Conservation (phyloP, 192 early-diverging fungal species). For the Backusella mclennaniae region DNA sequence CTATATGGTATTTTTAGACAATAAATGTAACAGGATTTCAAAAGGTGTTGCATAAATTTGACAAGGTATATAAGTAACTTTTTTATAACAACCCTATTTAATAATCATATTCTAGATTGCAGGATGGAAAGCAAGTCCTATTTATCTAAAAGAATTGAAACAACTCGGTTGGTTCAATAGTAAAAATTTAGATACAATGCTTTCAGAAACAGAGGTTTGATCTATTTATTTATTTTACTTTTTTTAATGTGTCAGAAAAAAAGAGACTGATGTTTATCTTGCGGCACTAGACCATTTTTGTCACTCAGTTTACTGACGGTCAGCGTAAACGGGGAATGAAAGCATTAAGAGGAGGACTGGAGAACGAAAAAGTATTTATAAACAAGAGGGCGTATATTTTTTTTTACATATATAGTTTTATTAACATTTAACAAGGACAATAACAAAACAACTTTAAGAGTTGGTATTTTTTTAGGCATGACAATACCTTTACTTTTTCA, state of each 20-base stretch:
- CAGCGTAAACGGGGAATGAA: constrained; percentile 62
- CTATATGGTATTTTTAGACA: constrained; percentile 1
- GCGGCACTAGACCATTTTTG: constrained; percentile 47
- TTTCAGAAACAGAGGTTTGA: constrained; percentile 57
- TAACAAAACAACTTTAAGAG: constrained; percentile 40
- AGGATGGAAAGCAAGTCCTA: constrained; percentile 45
- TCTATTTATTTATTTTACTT: background rate
- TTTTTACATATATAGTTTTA: background rate
- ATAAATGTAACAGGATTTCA: constrained; percentile 63
- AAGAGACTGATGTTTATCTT: background rate
- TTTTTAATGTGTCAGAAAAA: background rate
- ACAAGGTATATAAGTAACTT: constrained; percentile 44
- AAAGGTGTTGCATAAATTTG: constrained; percentile 77
- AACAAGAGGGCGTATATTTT: background rate
- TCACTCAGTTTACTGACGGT: constrained; percentile 63
- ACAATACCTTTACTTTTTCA: constrained; percentile 46
- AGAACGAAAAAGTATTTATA: constrained; percentile 25
- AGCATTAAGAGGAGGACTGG: constrained; percentile 55
- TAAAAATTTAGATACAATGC: constrained; percentile 50
- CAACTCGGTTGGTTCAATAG: constrained; percentile 59
- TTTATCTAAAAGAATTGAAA: constrained; percentile 44
- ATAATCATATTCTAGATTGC: constrained; percentile 31
- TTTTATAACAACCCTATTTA: background rate
- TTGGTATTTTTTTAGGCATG: constrained; percentile 62
- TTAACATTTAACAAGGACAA: constrained; percentile 1